These are phyloP conservation scores for Mortierella sp. DNA, from an alignment of 371 early-diverging fungal species.

Conservation along the genomic window DNA sequence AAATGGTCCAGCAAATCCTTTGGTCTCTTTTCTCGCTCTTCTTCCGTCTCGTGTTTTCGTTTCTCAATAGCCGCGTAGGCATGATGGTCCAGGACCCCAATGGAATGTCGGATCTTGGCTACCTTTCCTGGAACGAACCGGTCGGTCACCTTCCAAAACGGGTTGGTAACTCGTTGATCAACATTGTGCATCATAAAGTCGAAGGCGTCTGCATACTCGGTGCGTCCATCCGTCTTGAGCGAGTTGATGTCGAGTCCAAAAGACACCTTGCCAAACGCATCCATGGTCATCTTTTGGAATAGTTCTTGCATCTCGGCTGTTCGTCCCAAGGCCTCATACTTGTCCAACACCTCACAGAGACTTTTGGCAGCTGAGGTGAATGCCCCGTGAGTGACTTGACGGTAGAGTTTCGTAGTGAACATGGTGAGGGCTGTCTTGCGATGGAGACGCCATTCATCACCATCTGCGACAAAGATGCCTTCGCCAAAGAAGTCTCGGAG, in stretches of 20 bases:
- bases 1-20: slow-evolving; percentile 43
- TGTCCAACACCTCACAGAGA: slow-evolving; percentile 17
- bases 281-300: slow-evolving; percentile 35
- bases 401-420: slow-evolving; percentile 76
- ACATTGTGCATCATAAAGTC: slow-evolving; percentile 21
- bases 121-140: slow-evolving; percentile 23
- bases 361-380: slow-evolving; percentile 9
- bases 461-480: slow-evolving; percentile 67
- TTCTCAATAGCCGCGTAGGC: slow-evolving; percentile 24
- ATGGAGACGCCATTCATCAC: slow-evolving; percentile 64
- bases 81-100: slow-evolving; percentile 24
- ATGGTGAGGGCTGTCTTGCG: slow-evolving; percentile 74
- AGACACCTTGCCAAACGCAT: slow-evolving; percentile 42
- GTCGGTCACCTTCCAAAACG: slow-evolving; percentile 34
- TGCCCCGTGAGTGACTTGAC: slow-evolving; percentile 53
- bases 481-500: slow-evolving; percentile 29
- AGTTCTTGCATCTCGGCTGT: slow-evolving; percentile 67
- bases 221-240: slow-evolving; percentile 10
- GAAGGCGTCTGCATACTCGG: slow-evolving; percentile 45
- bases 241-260: slow-evolving; percentile 45
- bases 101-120: slow-evolving; percentile 1
- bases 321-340: slow-evolving; percentile 11
- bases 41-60: slow-evolving; percentile 24
- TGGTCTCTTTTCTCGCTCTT: slow-evolving; percentile 16
- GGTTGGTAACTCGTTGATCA: slow-evolving; percentile 25